Conservation (phyloP, 768 basidiomycete genomes). For the Xanthoconium stramineum region DNA sequence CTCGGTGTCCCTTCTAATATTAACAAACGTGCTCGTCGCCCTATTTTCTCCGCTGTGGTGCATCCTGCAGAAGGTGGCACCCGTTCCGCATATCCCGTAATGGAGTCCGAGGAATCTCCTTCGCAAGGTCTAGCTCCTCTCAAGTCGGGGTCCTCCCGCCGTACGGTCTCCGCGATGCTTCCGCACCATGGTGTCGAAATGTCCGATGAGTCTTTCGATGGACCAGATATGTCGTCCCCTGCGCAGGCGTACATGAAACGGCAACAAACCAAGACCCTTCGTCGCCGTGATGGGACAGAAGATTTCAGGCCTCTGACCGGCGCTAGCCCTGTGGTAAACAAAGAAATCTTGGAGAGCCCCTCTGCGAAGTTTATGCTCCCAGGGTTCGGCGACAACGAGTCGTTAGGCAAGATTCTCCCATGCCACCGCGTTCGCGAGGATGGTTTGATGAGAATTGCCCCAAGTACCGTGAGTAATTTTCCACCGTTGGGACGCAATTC, state of each 20-base stretch:
- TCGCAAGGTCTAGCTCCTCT: conserved; percentile 24
- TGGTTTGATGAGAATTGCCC: conserved; percentile 86
- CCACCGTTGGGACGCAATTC: not conserved
- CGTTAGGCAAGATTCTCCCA: conserved; percentile 88
- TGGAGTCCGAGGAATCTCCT: conserved; percentile 30
- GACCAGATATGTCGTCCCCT: conserved; percentile 71
- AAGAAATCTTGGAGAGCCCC: conserved; percentile 52
- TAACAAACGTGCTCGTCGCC: conserved; percentile 61
- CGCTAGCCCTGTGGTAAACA: conserved; percentile 47
- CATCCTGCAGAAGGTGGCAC: conserved; percentile 40
- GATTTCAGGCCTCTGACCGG: conserved; percentile 76
- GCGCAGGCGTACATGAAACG: conserved; percentile 79
- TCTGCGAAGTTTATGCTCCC: conserved; percentile 52
- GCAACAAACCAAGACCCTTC: conserved; percentile 72
- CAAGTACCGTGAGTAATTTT: conserved; percentile 61
- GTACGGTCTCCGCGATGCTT: conserved; percentile 75
- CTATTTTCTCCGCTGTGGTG: conserved; percentile 63
- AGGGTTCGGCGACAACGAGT: conserved; percentile 92
- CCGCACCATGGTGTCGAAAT: conserved; percentile 41
- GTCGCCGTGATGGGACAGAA: conserved; percentile 78
- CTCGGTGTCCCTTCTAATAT: conserved; percentile 53
- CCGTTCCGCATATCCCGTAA: conserved; percentile 43
- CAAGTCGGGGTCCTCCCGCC: conserved; percentile 52
- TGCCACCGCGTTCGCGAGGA: conserved; percentile 94
- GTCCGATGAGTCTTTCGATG: conserved; percentile 51